Percentiles rank a stretch among this genome's conserved stretches.
These are phyloP conservation scores for Citeromyces siamensis DNA, from an alignment of 1,139 yeast genomes.

Conservation along the genomic window DNA sequence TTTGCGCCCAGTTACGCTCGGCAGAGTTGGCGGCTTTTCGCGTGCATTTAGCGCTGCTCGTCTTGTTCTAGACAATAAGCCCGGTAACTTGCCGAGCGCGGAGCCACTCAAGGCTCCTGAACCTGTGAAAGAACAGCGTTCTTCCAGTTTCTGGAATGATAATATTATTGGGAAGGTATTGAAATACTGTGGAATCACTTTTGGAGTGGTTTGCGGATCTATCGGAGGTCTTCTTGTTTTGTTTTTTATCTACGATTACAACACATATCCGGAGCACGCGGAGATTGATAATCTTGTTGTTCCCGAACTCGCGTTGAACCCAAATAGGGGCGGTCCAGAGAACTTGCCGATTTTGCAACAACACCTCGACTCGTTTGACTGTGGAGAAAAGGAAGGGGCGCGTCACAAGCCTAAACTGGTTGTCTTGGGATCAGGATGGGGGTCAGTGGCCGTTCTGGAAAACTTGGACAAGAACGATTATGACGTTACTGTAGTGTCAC, in stretches of 20 bases:
- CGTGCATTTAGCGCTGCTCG: background rate
- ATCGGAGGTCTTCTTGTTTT: conserved; percentile 23
- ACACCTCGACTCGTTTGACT: conserved; percentile 40
- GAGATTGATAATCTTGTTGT: conserved; percentile 19
- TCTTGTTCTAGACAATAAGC: background rate
- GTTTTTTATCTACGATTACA: conserved; percentile 47
- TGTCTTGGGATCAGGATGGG: conserved; percentile 54
- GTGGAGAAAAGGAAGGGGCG: conserved; percentile 23
- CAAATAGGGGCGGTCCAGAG: conserved; percentile 55
- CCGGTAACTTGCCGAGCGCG: background rate
- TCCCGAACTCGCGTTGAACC: conserved; percentile 35
- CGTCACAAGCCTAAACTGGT: conserved; percentile 39
- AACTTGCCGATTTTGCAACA: conserved; percentile 43
- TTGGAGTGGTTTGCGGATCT: conserved; percentile 29
- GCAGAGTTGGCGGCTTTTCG: no score
- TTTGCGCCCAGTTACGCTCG: no score
- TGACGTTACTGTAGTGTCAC: conserved; percentile 48
- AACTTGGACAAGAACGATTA: conserved; percentile 33
- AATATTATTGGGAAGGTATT: conserved; percentile 17
- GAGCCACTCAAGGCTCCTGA: conserved; percentile 1
- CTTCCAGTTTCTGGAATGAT: conserved; percentile 13
- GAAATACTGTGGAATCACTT: conserved; percentile 19
- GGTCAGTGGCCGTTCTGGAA: conserved; percentile 34
- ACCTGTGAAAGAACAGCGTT: background rate
- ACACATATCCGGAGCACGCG: conserved; percentile 29